These are phyloP conservation scores for Corylus americana DNA, from an alignment of 306 rosid genomes.

Conservation along the genomic window DNA sequence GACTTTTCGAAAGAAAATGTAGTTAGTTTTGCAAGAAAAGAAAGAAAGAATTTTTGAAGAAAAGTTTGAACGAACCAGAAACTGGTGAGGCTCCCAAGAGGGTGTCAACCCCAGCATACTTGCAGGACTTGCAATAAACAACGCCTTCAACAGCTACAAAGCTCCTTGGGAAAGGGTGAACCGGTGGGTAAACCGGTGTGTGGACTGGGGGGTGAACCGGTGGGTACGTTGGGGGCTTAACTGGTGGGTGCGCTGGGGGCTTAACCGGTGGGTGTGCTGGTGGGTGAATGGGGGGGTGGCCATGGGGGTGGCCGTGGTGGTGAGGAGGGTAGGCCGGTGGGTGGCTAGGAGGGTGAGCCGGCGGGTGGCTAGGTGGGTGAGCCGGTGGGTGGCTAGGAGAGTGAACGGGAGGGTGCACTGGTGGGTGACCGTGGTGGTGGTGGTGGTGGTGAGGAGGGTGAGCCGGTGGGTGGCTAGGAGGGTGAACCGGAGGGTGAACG, in stretches of 20 bases:
- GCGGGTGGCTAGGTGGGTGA: constrained; percentile 46
- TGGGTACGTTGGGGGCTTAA: constrained; percentile 18
- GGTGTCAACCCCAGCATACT: constrained; percentile 56
- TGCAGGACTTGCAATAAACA: constrained; percentile 77
- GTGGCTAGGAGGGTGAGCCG: constrained; percentile 2
- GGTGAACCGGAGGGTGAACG: constrained; percentile 17
- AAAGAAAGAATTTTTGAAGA: not conserved
- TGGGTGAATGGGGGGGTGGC: constrained; percentile 30
- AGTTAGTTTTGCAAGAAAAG: too few relatives aligned
- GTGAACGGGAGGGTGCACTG: not conserved
- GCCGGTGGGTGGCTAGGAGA: constrained; percentile 42
- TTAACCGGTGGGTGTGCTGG: constrained; percentile 32
- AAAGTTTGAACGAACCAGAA: constrained; percentile 42
- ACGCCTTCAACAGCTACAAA: constrained; percentile 85
- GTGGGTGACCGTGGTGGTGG: not conserved
- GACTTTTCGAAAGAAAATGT: too few relatives aligned
- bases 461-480: constrained; percentile 21
- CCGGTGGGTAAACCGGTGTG: constrained; percentile 13
- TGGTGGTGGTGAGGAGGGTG: constrained; percentile 35
- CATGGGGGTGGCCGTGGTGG: constrained; percentile 20
- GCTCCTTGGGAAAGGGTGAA: constrained; percentile 44
- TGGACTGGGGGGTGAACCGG: constrained; percentile 16
- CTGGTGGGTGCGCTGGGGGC: constrained; percentile 19
- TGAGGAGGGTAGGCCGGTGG: constrained; percentile 31
- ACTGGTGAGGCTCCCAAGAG: constrained; percentile 60